A percentile compares a stretch with the other conserved stretches of the same genome.
phyloP scores from a whole-genome alignment of 768 basidiomycete species.

The Coprinellus micaceus region DNA sequence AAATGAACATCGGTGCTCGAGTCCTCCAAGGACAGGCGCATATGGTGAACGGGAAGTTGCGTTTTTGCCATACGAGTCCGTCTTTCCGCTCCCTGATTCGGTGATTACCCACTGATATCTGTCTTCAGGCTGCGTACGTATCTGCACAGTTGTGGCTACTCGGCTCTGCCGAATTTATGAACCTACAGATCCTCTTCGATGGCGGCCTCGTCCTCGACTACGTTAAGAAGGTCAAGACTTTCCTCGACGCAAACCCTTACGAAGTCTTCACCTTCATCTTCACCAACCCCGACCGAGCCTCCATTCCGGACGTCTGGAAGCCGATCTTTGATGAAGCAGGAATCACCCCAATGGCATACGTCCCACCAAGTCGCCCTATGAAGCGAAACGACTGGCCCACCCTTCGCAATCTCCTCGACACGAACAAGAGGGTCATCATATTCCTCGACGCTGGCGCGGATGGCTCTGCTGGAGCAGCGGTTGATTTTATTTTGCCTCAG shows the following conservation, averaged over 20 bases:
- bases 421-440: constrained; percentile 55
- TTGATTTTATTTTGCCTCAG: constrained; percentile 53
- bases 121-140: constrained; percentile 25
- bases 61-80: constrained; percentile 68
- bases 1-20: constrained; percentile 49
- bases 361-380: constrained; percentile 45
- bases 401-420: constrained; percentile 57
- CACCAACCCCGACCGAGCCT: constrained; percentile 59
- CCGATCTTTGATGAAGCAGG: constrained; percentile 49
- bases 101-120: too few species aligned
- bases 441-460: constrained; percentile 55
- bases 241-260: constrained; percentile 54
- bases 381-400: constrained; percentile 57
- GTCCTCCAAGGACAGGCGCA: constrained; percentile 60
- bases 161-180: neutral
- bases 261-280: constrained; percentile 64
- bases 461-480: constrained; percentile 26
- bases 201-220: constrained; percentile 49
- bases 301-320: constrained; percentile 46
- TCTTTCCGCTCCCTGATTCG: constrained; percentile 1
- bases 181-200: constrained; percentile 43
- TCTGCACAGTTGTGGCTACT: constrained; percentile 25
- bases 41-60: constrained; percentile 41
- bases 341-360: constrained; percentile 44
- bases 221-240: constrained; percentile 48